Base-by-base conservation (phyloP, 768 basidiomycete genomes). In the Pisolithus albus region DNA sequence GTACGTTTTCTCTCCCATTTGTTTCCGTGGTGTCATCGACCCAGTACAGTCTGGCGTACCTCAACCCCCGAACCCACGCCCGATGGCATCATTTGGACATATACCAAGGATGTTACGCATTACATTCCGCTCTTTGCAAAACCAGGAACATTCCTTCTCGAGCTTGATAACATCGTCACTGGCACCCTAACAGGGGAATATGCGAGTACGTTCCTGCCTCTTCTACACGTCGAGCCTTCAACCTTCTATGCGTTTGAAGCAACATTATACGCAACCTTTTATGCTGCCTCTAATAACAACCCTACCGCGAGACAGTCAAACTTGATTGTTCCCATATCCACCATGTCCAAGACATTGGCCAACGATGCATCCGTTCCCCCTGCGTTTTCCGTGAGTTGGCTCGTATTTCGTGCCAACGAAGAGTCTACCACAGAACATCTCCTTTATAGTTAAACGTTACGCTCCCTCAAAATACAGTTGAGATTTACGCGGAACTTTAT, bases 31-130 rank as follows among this genome's bases (percentile, higher is more conserved):
- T 21, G 26, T 32, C 4, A 21, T 40, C 48, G 15, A 50, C 37
- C 26, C 26, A 39, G 41, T 23, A 18, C 44, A 86, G 84, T 88
- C 47, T 88, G 87, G 88, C 75, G 88, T 36, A 88, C 84, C 18
- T 88, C 86, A 0, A 90, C 88, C 16, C 82, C 87, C 0, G 88
- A 90, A 64, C 88, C 88, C 0, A 83, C 81, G 0, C 58, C 56
- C 13, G 73, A 79, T 45, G 88, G 87, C 10, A 88, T 89, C 53
- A 82, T 87, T 46, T 89, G 86, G 87, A 87, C 86, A 1, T 83
- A 77, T 50, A 64, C 81, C 57, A 89, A 89, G 61, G 88, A 90
- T 57, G 84, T 84, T 23, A 84, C 86, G 7, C 79, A 79, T 21
- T 90, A 83, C 54, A 77, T 74, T 4, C 84, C 86, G 1, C 74